These are phyloP conservation scores for Fonticula alba DNA, from an alignment of 78 protist species.

Conservation along the genomic window DNA sequence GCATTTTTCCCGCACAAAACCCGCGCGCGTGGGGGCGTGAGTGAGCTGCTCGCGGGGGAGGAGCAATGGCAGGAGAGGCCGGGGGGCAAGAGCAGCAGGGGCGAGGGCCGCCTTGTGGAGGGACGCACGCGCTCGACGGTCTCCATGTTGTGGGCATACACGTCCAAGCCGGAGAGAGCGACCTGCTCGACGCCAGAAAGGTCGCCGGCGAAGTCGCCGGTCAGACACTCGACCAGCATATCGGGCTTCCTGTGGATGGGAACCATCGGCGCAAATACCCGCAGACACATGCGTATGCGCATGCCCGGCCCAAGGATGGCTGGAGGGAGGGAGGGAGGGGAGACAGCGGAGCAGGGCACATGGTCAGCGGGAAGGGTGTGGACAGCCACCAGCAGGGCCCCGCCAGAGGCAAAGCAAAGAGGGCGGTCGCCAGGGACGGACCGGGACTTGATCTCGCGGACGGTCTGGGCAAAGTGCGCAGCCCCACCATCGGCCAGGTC, in stretches of 20 bases:
- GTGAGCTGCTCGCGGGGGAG: too few relatives aligned
- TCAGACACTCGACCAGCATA: slow-evolving; percentile 51
- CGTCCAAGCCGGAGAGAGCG: slow-evolving; percentile 57
- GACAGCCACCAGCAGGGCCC: too few relatives aligned
- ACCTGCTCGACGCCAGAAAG: slow-evolving; percentile 15
- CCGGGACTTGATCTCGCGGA: slow-evolving; percentile 28
- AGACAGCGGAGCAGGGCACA: too few relatives aligned
- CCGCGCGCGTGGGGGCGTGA: too few relatives aligned
- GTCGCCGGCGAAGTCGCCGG: slow-evolving; percentile 54
- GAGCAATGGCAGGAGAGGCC: too few relatives aligned
- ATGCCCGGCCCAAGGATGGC: too few relatives aligned
- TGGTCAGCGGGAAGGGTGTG: too few relatives aligned
- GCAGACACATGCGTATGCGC: too few relatives aligned
- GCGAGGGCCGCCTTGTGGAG: not conserved
- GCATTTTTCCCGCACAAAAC: too few relatives aligned
- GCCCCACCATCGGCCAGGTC: slow-evolving; percentile 65
- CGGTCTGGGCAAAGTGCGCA: slow-evolving; percentile 42
- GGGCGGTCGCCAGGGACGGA: not conserved
- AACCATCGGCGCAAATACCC: not conserved
- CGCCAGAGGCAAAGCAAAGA: not conserved
- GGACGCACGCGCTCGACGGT: slow-evolving; percentile 22
- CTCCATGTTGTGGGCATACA: slow-evolving; percentile 72
- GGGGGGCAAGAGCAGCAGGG: not conserved
- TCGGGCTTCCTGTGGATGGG: slow-evolving; percentile 1
- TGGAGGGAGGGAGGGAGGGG: not conserved